A percentile compares a stretch with the other conserved stretches of the same genome.
phyloP scores from a whole-genome alignment of 2,329 filamentous ascomycete genomes.

The Arthrobotrys musiformis region DNA sequence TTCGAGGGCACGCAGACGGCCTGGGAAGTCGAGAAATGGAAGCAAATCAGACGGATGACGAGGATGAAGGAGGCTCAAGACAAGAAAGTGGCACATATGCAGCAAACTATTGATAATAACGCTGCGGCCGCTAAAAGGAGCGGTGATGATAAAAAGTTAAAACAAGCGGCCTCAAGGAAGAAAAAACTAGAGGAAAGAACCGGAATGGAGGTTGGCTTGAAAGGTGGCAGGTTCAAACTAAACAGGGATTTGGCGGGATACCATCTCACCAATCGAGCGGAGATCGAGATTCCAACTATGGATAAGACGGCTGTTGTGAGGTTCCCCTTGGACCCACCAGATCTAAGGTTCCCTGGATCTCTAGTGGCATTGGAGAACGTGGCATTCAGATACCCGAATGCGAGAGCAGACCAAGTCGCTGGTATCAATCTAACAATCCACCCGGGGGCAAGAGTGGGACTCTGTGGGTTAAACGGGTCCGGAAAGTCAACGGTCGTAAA shows the following conservation, averaged over 20 bases:
- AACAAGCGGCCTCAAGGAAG: conserved; percentile 84
- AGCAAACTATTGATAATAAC: conserved; percentile 79
- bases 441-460: conserved; percentile 77
- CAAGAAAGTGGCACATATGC: conserved; percentile 81
- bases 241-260: conserved; percentile 77
- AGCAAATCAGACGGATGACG: conserved; percentile 74
- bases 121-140: conserved; percentile 79
- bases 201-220: conserved; percentile 78
- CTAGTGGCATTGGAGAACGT: conserved; percentile 78
- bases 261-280: conserved; percentile 70
- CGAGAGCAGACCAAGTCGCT: conserved; percentile 67
- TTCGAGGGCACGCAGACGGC: conserved; percentile 79
- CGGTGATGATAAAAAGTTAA: conserved; percentile 84
- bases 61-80: conserved; percentile 86
- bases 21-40: conserved; percentile 76
- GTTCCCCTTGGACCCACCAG: conserved; percentile 67
- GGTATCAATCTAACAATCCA: conserved; percentile 76
- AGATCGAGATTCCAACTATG: conserved; percentile 76
- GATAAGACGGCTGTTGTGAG: conserved; percentile 68
- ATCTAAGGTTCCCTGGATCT: conserved; percentile 79
- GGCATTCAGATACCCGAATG: conserved; percentile 71
- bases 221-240: conserved; percentile 80
- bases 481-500: conserved; percentile 84
- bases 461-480: conserved; percentile 81
- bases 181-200: conserved; percentile 85